These are phyloP conservation scores for Trifolium fragiferum DNA, from an alignment of 306 rosid species.

Conservation along the genomic window DNA sequence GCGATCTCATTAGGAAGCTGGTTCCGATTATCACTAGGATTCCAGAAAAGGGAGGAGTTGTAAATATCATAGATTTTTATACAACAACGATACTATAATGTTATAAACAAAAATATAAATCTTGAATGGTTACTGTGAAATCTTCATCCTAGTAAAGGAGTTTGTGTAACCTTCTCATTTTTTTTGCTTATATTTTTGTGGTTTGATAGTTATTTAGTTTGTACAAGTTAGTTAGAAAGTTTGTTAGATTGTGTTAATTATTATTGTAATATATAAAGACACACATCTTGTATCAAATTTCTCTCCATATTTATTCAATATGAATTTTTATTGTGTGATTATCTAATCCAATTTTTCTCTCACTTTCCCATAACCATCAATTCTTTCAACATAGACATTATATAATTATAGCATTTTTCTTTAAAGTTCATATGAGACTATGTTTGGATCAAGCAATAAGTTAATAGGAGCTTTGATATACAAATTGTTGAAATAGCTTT, in stretches of 20 bases:
- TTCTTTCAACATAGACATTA: too few relatives aligned
- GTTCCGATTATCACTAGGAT: neutral
- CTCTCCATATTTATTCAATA: neutral
- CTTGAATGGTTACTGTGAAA: neutral
- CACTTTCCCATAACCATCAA: too few relatives aligned
- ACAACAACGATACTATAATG: constrained; percentile 26
- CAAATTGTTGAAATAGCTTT: too few relatives aligned
- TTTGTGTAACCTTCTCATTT: neutral
- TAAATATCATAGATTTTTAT: constrained; percentile 37
- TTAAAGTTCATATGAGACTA: too few relatives aligned
- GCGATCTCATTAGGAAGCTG: neutral
- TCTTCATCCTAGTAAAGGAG: neutral
- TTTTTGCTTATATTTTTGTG: neutral
- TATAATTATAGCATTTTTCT: too few relatives aligned
- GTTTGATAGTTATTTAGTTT: neutral
- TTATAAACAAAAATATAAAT: constrained; percentile 1
- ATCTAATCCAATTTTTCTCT: too few relatives aligned
- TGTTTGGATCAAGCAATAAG: too few relatives aligned
- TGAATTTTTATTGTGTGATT: neutral
- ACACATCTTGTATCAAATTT: neutral
- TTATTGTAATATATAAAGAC: neutral
- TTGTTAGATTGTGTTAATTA: neutral
- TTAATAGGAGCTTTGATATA: too few relatives aligned
- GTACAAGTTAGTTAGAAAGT: neutral
- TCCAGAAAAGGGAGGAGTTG: constrained; percentile 14